Base-by-base conservation (phyloP, 75 land plant species). In the Selaginella tamariscina region DNA sequence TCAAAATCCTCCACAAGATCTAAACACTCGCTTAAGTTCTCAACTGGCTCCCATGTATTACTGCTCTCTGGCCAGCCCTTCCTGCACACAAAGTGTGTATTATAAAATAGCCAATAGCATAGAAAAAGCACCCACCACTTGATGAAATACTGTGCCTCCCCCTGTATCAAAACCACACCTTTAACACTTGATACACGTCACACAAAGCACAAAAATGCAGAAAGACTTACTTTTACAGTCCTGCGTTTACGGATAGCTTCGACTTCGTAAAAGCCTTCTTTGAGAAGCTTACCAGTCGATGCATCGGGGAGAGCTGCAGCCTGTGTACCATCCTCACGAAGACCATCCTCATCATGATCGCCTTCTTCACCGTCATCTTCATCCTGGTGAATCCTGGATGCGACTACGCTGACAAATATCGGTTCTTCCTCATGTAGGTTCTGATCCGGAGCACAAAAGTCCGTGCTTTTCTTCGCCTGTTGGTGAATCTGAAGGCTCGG, bases 21-120 rank as follows among this genome's bases (percentile, higher is more conserved):
- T 2, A 67, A 67, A 71, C 90, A 86, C 24, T 78, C 55, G 69
- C 72, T 67, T 28, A 93, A 68, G 70, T 93, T 83, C 54, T 83
- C 88, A 44, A 72, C 69, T 22, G 98, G 98, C 65, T 93, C 98
- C 98, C 98, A 93, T 1, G 98, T 93, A 65, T 93, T 93, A 20
- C 82, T 86, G 2, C 77, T 83, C 79, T 93, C 98, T 0, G 98
- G 85, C 94, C 95, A 93, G 1, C 82, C 94, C 33, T 84, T 81
- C 98, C 98, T 93, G 69, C 32, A 56, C 49, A 31, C 11, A 39
- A 5, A 39, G 21, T 18, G 31, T 65, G 71, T 27, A 39, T 5
- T 15, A 39, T 39, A 39, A 15, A 39, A 39, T 5, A 39, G 15
- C 49, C 49, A 39, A 39, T 5, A 39, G 15, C 11, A 15, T 5